phyloP scores from a whole-genome alignment of 805 yeast genomes.

The Clavispora asparagi region DNA sequence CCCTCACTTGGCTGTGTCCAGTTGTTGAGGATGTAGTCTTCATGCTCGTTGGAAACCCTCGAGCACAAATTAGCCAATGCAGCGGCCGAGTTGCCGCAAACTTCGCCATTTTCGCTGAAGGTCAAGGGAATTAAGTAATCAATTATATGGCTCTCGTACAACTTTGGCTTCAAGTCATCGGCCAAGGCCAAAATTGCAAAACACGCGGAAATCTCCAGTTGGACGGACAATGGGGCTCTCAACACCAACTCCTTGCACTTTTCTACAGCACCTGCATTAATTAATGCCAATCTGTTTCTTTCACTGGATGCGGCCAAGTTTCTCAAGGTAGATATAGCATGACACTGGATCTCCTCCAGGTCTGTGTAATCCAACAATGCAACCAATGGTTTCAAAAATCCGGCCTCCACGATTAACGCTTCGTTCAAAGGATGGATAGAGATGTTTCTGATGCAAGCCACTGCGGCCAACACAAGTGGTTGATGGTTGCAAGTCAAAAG shows the following conservation, averaged over 20 bases:
- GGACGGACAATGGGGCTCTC: conserved; percentile 84
- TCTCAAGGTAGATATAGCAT: conserved; percentile 92
- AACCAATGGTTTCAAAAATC: conserved; percentile 88
- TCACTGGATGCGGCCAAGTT: conserved; percentile 95
- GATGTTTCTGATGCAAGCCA: conserved; percentile 95
- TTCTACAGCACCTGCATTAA: conserved; percentile 93
- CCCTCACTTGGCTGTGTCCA: conserved; percentile 85
- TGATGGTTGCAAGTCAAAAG: conserved; percentile 84
- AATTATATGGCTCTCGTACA: conserved; percentile 77
- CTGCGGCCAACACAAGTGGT: conserved; percentile 91
- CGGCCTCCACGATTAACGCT: conserved; percentile 93
- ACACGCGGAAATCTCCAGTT: conserved; percentile 94
- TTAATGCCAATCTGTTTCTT: conserved; percentile 82
- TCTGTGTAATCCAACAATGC: conserved; percentile 76
- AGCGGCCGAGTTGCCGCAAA: conserved; percentile 97
- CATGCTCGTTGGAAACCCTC: conserved; percentile 72
- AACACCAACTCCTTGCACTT: conserved; percentile 86
- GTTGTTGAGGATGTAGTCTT: conserved; percentile 61
- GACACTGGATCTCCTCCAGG: conserved; percentile 96
- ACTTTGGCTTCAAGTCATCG: conserved; percentile 83
- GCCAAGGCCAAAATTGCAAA: conserved; percentile 95
- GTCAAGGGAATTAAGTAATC: conserved; percentile 91
- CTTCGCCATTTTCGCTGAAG: conserved; percentile 81
- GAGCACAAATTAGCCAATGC: conserved; percentile 95
- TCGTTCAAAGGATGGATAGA: conserved; percentile 96